phyloP scores from a whole-genome alignment of 177 flowering plant genomes.

The Vitis hybrid region DNA sequence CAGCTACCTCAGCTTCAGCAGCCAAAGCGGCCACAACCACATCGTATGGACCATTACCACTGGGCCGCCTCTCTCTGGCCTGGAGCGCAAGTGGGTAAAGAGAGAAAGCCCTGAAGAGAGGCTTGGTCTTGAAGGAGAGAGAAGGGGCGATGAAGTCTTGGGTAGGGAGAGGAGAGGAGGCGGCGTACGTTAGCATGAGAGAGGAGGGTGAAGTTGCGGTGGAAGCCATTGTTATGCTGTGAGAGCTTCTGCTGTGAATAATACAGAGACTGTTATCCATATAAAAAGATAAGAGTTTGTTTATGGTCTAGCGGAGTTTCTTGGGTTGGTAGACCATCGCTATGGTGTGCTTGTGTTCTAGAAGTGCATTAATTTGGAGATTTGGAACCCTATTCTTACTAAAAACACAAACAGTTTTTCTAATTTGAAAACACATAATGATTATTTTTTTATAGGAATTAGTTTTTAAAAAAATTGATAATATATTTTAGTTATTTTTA shows the following conservation, averaged over 20 bases:
- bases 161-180: constrained; percentile 15
- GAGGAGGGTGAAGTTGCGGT: constrained; percentile 29
- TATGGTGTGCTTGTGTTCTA: neutral
- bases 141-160: constrained; percentile 30
- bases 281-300: constrained; percentile 7
- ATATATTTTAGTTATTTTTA: too few species aligned
- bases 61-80: constrained; percentile 15
- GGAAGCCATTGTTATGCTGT: constrained; percentile 25
- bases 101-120: constrained; percentile 25
- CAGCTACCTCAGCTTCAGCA: constrained; percentile 46
- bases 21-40: constrained; percentile 43
- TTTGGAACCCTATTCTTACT: too few species aligned
- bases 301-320: constrained; percentile 3
- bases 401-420: too few species aligned
- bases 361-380: too few species aligned
- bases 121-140: constrained; percentile 37
- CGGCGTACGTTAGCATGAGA: constrained; percentile 29
- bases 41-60: neutral
- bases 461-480: too few species aligned
- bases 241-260: neutral
- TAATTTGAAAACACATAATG: too few species aligned
- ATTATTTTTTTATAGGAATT: too few species aligned
- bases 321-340: constrained; percentile 6
- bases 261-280: constrained; percentile 1
- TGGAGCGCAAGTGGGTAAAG: constrained; percentile 22